Evolutionary conservation across 768 basidiomycete genomes (phyloP).

Genomic region (Tulasnella sp.): DNA sequence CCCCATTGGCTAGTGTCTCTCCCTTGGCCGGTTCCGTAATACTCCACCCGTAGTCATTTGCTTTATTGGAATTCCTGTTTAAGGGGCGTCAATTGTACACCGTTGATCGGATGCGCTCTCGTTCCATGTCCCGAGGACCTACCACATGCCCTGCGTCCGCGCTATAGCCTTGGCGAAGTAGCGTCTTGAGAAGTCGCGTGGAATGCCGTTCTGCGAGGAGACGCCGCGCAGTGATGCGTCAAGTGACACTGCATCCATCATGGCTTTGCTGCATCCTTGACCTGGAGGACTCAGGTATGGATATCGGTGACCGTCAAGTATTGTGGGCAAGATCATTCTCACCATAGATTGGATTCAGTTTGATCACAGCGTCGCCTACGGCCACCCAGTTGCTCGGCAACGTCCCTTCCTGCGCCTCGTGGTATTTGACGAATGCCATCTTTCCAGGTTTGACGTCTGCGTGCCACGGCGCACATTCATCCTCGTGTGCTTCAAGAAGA

Average conservation of each 20-base stretch:
- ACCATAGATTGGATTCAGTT: constrained; percentile 12
- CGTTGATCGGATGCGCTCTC: too few relatives aligned
- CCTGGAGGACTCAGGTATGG: too few relatives aligned
- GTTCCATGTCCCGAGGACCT: too few relatives aligned
- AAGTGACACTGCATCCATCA: too few relatives aligned
- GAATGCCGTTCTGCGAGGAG: neutral
- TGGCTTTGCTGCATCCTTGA: neutral
- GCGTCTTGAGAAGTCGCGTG: neutral
- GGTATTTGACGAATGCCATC: constrained; percentile 2
- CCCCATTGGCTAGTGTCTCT: neutral
- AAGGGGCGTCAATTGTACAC: too few relatives aligned
- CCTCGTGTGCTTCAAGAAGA: constrained; percentile 8
- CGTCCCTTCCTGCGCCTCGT: neutral
- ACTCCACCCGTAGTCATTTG: neutral
- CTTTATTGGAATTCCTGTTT: constrained; percentile 1
- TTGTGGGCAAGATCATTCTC: neutral
- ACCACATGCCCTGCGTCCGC: too few relatives aligned
- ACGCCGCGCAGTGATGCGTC: too few relatives aligned
- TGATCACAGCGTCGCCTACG: constrained; percentile 8
- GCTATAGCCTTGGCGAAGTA: neutral
- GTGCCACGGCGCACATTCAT: neutral
- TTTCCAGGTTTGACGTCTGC: neutral
- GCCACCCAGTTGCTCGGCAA: constrained; percentile 5
- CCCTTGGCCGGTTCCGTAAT: neutral
- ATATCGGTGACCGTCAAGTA: too few relatives aligned